Conservation (phyloP, 768 basidiomycete species). For the Pleurotus cornucopiae region DNA sequence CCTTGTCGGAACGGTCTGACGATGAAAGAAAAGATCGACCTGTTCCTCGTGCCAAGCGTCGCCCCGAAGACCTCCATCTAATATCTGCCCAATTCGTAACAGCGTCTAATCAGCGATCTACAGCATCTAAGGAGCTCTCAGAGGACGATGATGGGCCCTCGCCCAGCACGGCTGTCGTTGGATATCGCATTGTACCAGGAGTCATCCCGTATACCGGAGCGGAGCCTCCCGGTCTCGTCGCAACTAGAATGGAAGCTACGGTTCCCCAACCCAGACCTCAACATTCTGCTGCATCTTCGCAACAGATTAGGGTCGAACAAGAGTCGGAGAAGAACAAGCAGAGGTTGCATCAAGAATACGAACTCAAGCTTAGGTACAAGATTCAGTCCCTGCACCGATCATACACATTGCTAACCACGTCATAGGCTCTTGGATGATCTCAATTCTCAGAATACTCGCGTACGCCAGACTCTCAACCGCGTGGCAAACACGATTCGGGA, state of each 20-base stretch:
- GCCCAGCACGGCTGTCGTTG: neutral
- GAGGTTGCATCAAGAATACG: conserved; percentile 51
- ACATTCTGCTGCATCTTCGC: conserved; percentile 21
- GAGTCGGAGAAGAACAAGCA: conserved; percentile 40
- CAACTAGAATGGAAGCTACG: conserved; percentile 8
- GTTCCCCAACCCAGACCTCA: conserved; percentile 16
- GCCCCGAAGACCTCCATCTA: neutral
- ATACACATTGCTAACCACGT: neutral
- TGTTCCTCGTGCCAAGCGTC: conserved; percentile 1
- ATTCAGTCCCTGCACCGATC: neutral
- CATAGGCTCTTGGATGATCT: conserved; percentile 58
- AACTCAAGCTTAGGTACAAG: conserved; percentile 49
- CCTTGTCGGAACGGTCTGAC: conserved; percentile 36
- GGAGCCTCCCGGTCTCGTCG: conserved; percentile 1
- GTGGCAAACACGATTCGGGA: conserved; percentile 61
- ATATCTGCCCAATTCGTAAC: neutral
- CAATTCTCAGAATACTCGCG: conserved; percentile 57
- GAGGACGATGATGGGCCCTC: conserved; percentile 3
- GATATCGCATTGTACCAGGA: neutral
- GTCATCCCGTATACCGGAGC: conserved; percentile 4
- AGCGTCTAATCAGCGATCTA: too few relatives aligned
- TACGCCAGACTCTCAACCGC: conserved; percentile 65
- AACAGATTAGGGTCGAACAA: conserved; percentile 21
- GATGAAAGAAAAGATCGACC: conserved; percentile 10
- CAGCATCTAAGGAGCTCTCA: conserved; percentile 1